A percentile compares a stretch with the other conserved stretches of the same genome.
Conservation (phyloP, 192 early-diverging fungal genomes). For the Linnemannia zychae region DNA sequence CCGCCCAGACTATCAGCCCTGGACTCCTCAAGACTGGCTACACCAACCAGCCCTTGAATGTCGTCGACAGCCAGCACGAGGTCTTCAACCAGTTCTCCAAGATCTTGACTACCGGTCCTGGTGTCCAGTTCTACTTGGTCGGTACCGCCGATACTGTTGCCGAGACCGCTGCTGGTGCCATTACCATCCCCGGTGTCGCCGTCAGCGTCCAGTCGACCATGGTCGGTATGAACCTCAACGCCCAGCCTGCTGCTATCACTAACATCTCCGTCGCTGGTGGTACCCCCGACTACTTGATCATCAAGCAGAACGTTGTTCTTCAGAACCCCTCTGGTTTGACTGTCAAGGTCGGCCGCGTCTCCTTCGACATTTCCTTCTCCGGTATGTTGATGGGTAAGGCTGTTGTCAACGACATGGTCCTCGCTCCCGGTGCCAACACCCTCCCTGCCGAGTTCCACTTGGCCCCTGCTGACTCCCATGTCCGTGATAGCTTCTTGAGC, state of each 20-base stretch:
- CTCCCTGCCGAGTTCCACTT: constrained; percentile 60
- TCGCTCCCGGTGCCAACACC: constrained; percentile 64
- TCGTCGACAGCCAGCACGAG: constrained; percentile 46
- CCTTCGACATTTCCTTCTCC: constrained; percentile 54
- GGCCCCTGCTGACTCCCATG: constrained; percentile 26
- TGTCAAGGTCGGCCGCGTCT: constrained; percentile 62
- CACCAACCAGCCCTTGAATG: constrained; percentile 56
- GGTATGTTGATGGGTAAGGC: constrained; percentile 58
- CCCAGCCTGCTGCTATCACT: constrained; percentile 61
- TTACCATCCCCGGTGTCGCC: constrained; percentile 65
- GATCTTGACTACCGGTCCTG: constrained; percentile 59
- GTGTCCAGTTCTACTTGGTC: constrained; percentile 59
- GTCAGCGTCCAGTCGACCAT: constrained; percentile 64
- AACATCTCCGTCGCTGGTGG: constrained; percentile 68
- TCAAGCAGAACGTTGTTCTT: constrained; percentile 58
- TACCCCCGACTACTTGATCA: constrained; percentile 56
- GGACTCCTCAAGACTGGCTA: constrained; percentile 66
- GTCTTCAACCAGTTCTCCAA: constrained; percentile 67
- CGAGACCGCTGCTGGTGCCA: constrained; percentile 65
- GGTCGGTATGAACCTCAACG: constrained; percentile 68
- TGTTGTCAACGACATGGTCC: constrained; percentile 55
- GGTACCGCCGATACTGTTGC: constrained; percentile 67
- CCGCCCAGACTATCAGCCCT: constrained; percentile 56
- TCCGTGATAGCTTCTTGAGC: constrained; percentile 56
- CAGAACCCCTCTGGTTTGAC: constrained; percentile 68